Evolutionary conservation across 2,329 filamentous ascomycete species (phyloP).

Genomic region (Fusarium aywerte): DNA sequence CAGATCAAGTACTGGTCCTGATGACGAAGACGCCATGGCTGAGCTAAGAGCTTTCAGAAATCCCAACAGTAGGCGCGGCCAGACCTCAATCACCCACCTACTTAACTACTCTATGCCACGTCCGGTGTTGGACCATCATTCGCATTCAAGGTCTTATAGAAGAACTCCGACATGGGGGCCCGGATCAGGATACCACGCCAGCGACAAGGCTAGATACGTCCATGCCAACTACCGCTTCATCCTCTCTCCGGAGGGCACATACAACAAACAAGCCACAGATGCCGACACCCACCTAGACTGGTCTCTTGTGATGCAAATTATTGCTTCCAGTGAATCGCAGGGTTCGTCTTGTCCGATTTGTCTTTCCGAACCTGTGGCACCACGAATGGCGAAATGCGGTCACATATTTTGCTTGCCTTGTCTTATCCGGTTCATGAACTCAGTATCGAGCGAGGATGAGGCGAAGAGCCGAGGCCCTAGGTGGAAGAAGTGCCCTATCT

Average conservation of each 20-base stretch:
- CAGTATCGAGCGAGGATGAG: constrained; percentile 77
- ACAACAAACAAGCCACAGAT: constrained; percentile 82
- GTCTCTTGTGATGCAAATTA: constrained; percentile 88
- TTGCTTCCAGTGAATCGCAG: constrained; percentile 91
- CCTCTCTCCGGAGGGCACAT: constrained; percentile 83
- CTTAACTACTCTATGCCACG: constrained; percentile 90
- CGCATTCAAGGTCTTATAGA: constrained; percentile 67
- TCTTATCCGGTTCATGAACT: constrained; percentile 94
- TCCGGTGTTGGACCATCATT: constrained; percentile 68
- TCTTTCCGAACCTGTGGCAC: constrained; percentile 89
- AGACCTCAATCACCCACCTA: constrained; percentile 96
- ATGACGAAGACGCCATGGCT: constrained; percentile 88
- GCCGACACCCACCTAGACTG: constrained; percentile 92
- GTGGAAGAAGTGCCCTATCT: constrained; percentile 97
- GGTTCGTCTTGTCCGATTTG: constrained; percentile 93
- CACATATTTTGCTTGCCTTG: constrained; percentile 97
- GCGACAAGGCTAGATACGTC: constrained; percentile 89
- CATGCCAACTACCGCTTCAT: constrained; percentile 99
- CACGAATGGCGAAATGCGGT: constrained; percentile 95
- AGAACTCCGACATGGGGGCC: constrained; percentile 84
- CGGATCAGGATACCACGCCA: constrained; percentile 88
- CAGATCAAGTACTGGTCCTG: constrained; percentile 55
- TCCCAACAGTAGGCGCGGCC: constrained; percentile 79
- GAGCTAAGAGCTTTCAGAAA: constrained; percentile 74
- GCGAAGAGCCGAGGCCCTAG: constrained; percentile 74